Evolutionary conservation across 202 grass and related monocot genomes (phyloP).

Genomic region (Panicum hallii): DNA sequence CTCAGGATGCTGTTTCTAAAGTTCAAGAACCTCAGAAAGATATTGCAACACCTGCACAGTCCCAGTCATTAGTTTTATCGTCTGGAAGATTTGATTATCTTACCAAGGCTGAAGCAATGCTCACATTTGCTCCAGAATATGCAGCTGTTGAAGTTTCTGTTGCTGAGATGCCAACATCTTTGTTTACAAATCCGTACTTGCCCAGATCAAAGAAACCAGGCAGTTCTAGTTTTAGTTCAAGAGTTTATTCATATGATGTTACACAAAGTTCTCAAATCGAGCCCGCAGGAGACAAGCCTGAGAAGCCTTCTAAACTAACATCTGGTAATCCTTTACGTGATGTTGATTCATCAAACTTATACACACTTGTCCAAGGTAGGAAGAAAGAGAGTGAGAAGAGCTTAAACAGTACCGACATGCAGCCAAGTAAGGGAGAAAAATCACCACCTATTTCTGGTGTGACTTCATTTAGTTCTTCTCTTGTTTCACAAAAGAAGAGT

Average conservation of each 20-base stretch:
- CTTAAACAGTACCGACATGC: conserved; percentile 49
- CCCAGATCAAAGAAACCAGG: conserved; percentile 77
- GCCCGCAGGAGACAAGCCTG: conserved; percentile 63
- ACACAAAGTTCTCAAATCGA: conserved; percentile 59
- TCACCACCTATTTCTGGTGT: conserved; percentile 57
- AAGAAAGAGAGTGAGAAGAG: conserved; percentile 64
- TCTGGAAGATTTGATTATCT: conserved; percentile 79
- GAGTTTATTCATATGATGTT: conserved; percentile 79
- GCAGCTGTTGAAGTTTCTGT: conserved; percentile 72
- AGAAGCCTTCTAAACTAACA: conserved; percentile 56
- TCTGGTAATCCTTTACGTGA: conserved; percentile 48
- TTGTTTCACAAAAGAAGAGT: conserved; percentile 70
- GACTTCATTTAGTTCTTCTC: conserved; percentile 62
- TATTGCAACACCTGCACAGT: conserved; percentile 49
- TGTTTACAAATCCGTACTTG: conserved; percentile 80
- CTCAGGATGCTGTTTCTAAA: conserved; percentile 70
- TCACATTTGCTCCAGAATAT: conserved; percentile 98
- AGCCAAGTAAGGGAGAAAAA: conserved; percentile 63
- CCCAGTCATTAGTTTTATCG: conserved; percentile 54
- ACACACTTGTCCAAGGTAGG: conserved; percentile 79
- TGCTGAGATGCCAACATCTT: conserved; percentile 44
- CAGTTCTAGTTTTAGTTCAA: conserved; percentile 80
- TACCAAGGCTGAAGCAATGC: conserved; percentile 84
- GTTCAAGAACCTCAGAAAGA: conserved; percentile 64
- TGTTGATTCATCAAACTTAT: conserved; percentile 67